A percentile compares a stretch with the other conserved stretches of the same genome.
phyloP scores from a whole-genome alignment of 305 asterid genomes.

The Fraxinus latifolia region DNA sequence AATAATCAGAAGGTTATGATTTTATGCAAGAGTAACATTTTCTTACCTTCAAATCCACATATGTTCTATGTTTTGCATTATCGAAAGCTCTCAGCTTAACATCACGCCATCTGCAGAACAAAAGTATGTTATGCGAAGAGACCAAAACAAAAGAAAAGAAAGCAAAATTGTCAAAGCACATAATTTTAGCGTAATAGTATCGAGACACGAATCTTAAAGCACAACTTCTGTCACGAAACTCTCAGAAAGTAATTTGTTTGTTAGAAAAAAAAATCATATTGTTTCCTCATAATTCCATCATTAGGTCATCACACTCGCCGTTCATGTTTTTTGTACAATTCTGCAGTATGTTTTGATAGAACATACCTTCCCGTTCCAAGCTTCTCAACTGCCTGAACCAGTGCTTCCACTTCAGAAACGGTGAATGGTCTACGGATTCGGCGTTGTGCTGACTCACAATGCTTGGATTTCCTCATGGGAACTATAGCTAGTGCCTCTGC shows the following conservation, averaged over 20 bases:
- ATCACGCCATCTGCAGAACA: slow-evolving; percentile 85
- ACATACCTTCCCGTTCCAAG: slow-evolving; percentile 96
- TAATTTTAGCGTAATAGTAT: neutral
- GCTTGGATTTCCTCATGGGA: slow-evolving; percentile 66
- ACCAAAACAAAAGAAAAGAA: neutral
- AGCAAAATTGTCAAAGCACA: neutral
- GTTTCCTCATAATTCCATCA: neutral
- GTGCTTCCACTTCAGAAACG: slow-evolving; percentile 93
- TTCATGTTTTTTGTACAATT: neutral
- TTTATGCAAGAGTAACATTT: neutral
- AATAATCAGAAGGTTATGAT: neutral
- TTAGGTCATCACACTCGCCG: neutral
- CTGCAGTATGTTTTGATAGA: neutral
- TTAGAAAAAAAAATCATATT: neutral
- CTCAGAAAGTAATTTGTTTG: neutral
- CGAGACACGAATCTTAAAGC: neutral
- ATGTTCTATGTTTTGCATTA: slow-evolving; percentile 83
- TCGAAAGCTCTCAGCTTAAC: slow-evolving; percentile 90
- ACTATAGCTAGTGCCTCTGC: slow-evolving; percentile 46
- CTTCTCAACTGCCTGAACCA: slow-evolving; percentile 96
- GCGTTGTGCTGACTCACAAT: slow-evolving; percentile 78
- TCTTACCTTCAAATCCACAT: slow-evolving; percentile 86
- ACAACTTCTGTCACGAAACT: neutral
- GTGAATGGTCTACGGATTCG: slow-evolving; percentile 94
- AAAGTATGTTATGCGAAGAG: neutral